Conservation (phyloP, 305 asterid species). For the Rubia occidens region DNA sequence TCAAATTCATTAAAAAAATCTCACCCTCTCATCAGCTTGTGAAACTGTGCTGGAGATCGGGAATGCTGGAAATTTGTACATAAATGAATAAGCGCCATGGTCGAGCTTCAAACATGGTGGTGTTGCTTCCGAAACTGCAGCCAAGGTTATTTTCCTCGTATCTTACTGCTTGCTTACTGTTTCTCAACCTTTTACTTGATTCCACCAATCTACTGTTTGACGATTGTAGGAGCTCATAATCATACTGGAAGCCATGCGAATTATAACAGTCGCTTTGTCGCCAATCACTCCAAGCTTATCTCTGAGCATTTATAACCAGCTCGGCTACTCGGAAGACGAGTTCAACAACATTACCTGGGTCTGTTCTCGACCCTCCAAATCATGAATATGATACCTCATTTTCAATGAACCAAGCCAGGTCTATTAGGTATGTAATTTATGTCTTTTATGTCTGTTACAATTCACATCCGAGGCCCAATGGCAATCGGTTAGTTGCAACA, state of each 20-base stretch:
- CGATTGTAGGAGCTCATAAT: conserved; percentile 64
- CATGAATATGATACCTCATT: too few relatives aligned
- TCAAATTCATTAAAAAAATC: conserved; percentile 58
- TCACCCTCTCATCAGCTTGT: conserved; percentile 78
- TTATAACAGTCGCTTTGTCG: conserved; percentile 63
- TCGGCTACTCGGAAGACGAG: conserved; percentile 72
- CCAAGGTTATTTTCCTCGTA: conserved; percentile 40
- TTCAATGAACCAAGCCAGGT: too few relatives aligned
- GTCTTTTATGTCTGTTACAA: too few relatives aligned
- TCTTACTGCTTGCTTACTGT: neutral
- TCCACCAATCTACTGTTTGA: conserved; percentile 6
- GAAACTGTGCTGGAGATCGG: conserved; percentile 81
- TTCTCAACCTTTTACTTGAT: neutral
- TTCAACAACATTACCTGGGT: conserved; percentile 72
- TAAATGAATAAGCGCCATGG: conserved; percentile 84
- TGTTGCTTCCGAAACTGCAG: conserved; percentile 68
- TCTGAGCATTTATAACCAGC: conserved; percentile 70
- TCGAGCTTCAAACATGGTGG: conserved; percentile 86
- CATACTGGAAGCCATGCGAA: conserved; percentile 71
- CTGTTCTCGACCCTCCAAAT: too few relatives aligned
- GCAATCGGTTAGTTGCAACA: conserved; percentile 56
- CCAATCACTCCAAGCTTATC: conserved; percentile 77
- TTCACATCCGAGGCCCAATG: conserved; percentile 73
- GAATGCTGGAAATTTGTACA: conserved; percentile 69
- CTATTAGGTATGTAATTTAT: too few relatives aligned